Evolutionary conservation across 441 rosid species (phyloP).

Genomic region (Jatropha podagrica): DNA sequence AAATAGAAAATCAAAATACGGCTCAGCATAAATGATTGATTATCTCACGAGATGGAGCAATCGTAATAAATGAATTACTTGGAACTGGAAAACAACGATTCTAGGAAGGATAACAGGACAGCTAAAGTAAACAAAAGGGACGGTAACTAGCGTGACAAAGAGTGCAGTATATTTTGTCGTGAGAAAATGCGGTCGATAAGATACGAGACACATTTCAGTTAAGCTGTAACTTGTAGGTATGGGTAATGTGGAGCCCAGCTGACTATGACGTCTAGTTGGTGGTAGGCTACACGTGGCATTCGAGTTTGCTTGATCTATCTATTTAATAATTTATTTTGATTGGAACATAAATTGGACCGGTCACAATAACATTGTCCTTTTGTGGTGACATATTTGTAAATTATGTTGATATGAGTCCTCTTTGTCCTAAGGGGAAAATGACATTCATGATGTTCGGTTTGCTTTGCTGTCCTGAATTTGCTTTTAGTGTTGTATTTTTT

Average conservation of each 20-base stretch:
- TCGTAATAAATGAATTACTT: not conserved
- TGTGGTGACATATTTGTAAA: not conserved
- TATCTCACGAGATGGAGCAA: slow-evolving; percentile 19
- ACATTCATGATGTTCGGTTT: not conserved
- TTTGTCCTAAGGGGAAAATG: not conserved
- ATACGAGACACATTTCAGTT: not conserved
- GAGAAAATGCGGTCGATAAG: not conserved
- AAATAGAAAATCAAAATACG: not conserved
- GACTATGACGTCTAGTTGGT: not conserved
- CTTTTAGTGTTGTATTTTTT: not conserved
- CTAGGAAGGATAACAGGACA: not conserved
- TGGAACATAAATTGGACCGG: not conserved
- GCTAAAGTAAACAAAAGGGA: not conserved
- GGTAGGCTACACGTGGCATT: not conserved
- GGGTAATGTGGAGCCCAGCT: slow-evolving; percentile 17
- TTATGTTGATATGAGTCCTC: not conserved
- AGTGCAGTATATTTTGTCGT: not conserved
- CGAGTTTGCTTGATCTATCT: not conserved
- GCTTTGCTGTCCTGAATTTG: not conserved
- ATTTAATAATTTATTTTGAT: not conserved
- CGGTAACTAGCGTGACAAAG: not conserved
- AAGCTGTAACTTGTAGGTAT: not conserved
- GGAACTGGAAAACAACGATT: not conserved
- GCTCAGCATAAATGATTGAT: not conserved
- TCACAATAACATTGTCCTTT: not conserved